Evolutionary conservation across 176 grass and related monocot genomes (phyloP).

Genomic region (Musa itinerans): DNA sequence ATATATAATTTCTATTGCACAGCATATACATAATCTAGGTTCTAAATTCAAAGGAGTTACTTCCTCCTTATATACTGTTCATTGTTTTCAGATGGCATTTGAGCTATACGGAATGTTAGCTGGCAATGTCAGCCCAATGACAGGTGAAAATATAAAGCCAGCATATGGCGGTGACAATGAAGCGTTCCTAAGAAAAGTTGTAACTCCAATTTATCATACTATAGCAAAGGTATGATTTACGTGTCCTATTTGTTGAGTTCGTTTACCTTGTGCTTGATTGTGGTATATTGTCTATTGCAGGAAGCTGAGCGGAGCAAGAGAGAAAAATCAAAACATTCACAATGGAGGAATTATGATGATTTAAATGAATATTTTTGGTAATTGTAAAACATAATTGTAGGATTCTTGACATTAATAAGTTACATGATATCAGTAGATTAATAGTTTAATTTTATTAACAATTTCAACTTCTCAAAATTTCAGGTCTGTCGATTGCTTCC

Average conservation of each 20-base stretch:
- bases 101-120: conserved; percentile 91
- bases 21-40: too few species aligned
- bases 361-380: conserved; percentile 98
- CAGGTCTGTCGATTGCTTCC: conserved; percentile 87
- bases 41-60: neutral
- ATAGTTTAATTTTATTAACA: conserved; percentile 19
- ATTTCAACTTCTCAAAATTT: conserved; percentile 8
- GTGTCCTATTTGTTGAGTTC: conserved; percentile 3
- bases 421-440: neutral
- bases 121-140: conserved; percentile 85
- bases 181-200: conserved; percentile 85
- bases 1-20: neutral
- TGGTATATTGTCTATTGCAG: conserved; percentile 27
- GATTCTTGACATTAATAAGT: neutral
- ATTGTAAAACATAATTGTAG: neutral
- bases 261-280: neutral
- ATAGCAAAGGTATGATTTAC: conserved; percentile 47
- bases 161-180: conserved; percentile 86
- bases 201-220: conserved; percentile 78
- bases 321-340: conserved; percentile 86
- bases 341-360: conserved; percentile 98
- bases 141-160: conserved; percentile 91
- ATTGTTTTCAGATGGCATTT: conserved; percentile 70
- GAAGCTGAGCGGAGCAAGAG: conserved; percentile 68
- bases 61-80: conserved; percentile 9